These are phyloP conservation scores for Decorospora gaudefroyi DNA, from an alignment of 2,329 filamentous ascomycete genomes.

Conservation along the genomic window DNA sequence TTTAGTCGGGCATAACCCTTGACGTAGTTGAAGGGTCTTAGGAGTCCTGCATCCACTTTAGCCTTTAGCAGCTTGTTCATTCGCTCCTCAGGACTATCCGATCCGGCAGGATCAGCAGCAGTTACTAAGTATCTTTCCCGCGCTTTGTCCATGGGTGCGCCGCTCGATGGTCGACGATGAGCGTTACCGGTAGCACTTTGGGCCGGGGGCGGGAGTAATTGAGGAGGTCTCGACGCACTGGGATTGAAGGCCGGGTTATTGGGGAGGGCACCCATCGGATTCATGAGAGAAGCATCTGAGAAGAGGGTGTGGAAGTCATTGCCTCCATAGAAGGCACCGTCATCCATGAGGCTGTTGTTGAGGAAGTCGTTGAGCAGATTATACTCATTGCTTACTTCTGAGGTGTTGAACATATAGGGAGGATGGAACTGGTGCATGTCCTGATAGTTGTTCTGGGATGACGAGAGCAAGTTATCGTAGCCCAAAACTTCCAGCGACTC, in stretches of 20 bases:
- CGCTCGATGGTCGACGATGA: constrained; percentile 65
- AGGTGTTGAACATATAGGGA: constrained; percentile 92
- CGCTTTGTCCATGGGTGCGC: constrained; percentile 69
- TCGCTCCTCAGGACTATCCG: constrained; percentile 84
- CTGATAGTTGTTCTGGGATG: constrained; percentile 79
- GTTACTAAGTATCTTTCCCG: constrained; percentile 93
- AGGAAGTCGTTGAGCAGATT: constrained; percentile 96
- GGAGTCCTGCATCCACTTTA: constrained; percentile 91
- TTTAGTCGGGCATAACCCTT: constrained; percentile 91
- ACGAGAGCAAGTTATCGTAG: constrained; percentile 79
- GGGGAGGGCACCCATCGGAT: constrained; percentile 50
- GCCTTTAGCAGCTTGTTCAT: constrained; percentile 94
- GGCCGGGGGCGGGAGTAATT: constrained; percentile 49
- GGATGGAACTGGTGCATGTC: constrained; percentile 94
- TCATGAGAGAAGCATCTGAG: constrained; percentile 61
- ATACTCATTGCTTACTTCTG: constrained; percentile 95
- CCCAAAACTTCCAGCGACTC: constrained; percentile 64
- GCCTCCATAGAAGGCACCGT: constrained; percentile 51
- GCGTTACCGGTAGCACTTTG: constrained; percentile 56
- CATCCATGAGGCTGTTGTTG: constrained; percentile 87
- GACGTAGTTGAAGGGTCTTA: constrained; percentile 98
- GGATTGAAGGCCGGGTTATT: constrained; percentile 38
- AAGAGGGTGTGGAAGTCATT: constrained; percentile 59
- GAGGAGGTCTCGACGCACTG: constrained; percentile 54
- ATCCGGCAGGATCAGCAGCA: constrained; percentile 87